Conservation (phyloP, 1,139 yeast species). For the Candida neerlandica region DNA sequence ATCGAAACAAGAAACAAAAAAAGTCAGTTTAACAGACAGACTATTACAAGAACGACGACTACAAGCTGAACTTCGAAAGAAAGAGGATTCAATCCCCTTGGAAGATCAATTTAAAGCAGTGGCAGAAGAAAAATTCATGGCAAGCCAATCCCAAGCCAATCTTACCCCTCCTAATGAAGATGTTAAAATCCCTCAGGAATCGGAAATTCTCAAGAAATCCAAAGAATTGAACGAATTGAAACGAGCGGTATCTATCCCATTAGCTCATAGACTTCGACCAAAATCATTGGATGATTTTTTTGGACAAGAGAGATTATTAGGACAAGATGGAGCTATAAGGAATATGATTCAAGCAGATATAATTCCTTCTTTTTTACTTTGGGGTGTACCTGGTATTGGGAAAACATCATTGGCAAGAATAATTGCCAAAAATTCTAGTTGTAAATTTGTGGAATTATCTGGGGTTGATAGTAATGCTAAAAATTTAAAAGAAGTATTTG, state of each 20-base stretch:
- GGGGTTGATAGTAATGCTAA: slow-evolving; percentile 79
- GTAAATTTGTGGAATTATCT: slow-evolving; percentile 75
- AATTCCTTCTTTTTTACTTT: slow-evolving; percentile 82
- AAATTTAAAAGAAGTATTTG: slow-evolving; percentile 72
- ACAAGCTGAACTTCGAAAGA: slow-evolving; percentile 17
- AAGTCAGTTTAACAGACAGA: slow-evolving; percentile 36
- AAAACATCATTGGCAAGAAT: slow-evolving; percentile 78
- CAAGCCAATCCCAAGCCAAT: slow-evolving; percentile 3
- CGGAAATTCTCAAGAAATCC: slow-evolving; percentile 15
- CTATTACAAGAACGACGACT: slow-evolving; percentile 28
- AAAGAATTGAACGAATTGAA: slow-evolving; percentile 32
- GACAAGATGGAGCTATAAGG: slow-evolving; percentile 69
- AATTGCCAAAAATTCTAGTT: slow-evolving; percentile 54
- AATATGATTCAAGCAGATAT: slow-evolving; percentile 63
- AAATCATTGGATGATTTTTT: slow-evolving; percentile 69
- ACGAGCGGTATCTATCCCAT: slow-evolving; percentile 60
- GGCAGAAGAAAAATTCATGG: background rate
- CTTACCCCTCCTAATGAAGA: background rate
- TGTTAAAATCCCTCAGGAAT: slow-evolving; percentile 10
- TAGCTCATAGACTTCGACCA: slow-evolving; percentile 88
- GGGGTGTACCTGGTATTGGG: slow-evolving; percentile 98
- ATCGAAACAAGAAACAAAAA: slow-evolving; percentile 23
- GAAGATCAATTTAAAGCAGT: slow-evolving; percentile 13
- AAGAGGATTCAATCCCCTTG: slow-evolving; percentile 13
- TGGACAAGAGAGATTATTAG: slow-evolving; percentile 86